Percentiles rank a stretch among this genome's conserved stretches.
These are phyloP conservation scores for Sphaerulina musiva DNA, from an alignment of 2,329 filamentous ascomycete genomes.

Conservation along the genomic window DNA sequence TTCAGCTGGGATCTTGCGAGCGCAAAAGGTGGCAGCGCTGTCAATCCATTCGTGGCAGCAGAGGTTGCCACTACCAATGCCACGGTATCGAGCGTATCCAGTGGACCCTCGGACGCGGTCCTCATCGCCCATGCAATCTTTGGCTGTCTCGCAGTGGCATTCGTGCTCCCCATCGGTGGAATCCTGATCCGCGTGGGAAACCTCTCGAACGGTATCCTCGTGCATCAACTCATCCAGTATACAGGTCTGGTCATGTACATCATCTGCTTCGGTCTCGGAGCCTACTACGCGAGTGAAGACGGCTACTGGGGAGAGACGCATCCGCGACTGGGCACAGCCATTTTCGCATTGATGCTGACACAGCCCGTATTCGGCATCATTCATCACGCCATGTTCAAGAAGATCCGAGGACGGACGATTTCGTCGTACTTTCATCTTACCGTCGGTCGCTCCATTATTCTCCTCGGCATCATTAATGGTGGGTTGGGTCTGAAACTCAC, in stretches of 20 bases:
- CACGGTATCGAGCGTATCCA: neutral
- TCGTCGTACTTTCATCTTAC: slow-evolving; percentile 40
- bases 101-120: slow-evolving; percentile 12
- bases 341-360: slow-evolving; percentile 48
- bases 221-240: slow-evolving; percentile 45
- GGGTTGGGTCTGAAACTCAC: slow-evolving; percentile 49
- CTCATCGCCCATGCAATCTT: slow-evolving; percentile 42
- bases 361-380: slow-evolving; percentile 49
- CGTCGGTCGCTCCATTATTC: slow-evolving; percentile 37
- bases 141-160: slow-evolving; percentile 40
- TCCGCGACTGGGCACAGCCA: slow-evolving; percentile 49
- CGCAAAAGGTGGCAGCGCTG: slow-evolving; percentile 41
- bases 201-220: slow-evolving; percentile 40
- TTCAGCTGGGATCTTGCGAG: slow-evolving; percentile 45
- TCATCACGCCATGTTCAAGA: slow-evolving; percentile 46
- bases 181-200: slow-evolving; percentile 41
- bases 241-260: slow-evolving; percentile 45
- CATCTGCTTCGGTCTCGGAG: slow-evolving; percentile 47
- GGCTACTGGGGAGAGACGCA: slow-evolving; percentile 43
- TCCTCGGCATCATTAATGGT: slow-evolving; percentile 51
- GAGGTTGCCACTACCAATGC: slow-evolving; percentile 7
- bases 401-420: slow-evolving; percentile 35
- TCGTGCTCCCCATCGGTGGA: slow-evolving; percentile 42
- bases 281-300: slow-evolving; percentile 26
- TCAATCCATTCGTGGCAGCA: slow-evolving; percentile 38